A percentile compares a stretch with the other conserved stretches of the same genome.
Evolutionary conservation across 345 rosid genomes (phyloP).

Genomic region (Pelargonium nanum): DNA sequence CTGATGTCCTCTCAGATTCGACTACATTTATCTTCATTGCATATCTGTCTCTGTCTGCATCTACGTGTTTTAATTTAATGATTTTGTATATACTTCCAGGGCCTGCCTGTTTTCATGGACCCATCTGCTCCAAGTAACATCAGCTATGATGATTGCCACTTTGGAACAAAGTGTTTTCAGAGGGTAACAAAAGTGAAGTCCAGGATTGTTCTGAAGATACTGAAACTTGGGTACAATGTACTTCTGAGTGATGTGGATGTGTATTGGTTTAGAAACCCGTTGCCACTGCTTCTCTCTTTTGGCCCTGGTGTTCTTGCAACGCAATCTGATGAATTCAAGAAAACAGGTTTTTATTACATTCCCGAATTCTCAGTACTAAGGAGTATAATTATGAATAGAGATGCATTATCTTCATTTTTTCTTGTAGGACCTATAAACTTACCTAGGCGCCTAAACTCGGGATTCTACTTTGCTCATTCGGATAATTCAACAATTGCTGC

Average conservation of each 20-base stretch:
- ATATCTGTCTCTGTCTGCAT: background rate
- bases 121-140: constrained; percentile 59
- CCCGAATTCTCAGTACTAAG: background rate
- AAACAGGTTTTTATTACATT: constrained; percentile 37
- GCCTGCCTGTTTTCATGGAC: constrained; percentile 76
- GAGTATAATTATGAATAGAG: background rate
- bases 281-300: constrained; percentile 54
- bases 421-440: constrained; percentile 65
- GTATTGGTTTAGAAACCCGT: constrained; percentile 75
- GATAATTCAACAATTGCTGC: constrained; percentile 57
- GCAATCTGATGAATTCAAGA: constrained; percentile 80
- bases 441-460: constrained; percentile 85
- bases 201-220: constrained; percentile 63
- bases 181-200: constrained; percentile 88
- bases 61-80: constrained; percentile 7
- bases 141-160: constrained; percentile 86
- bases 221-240: constrained; percentile 82
- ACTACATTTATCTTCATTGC: background rate
- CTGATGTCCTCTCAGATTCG: no score
- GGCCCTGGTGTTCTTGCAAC: constrained; percentile 68
- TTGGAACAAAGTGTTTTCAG: constrained; percentile 88
- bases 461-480: constrained; percentile 66
- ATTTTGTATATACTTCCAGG: constrained; percentile 30
- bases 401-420: constrained; percentile 4
- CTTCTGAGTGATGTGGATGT: constrained; percentile 86